Evolutionary conservation across 768 basidiomycete species (phyloP), one percentile per base, ranked within the genome.

Genomic region (Clitopilus passeckerianus): DNA sequence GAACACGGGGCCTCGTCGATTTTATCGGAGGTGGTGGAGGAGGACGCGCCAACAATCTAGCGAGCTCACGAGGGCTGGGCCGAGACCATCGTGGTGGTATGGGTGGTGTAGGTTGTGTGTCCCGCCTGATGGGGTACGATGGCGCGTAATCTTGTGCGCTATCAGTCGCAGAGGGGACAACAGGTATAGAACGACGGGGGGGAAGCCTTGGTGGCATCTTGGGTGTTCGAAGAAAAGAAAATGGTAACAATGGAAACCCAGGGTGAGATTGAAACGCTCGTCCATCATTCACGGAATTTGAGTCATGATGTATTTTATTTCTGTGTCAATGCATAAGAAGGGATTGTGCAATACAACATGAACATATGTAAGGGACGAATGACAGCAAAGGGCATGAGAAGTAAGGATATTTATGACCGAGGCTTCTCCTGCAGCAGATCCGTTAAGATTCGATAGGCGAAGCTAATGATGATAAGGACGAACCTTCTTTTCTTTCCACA

Each of bases 401-500:
- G 27, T n/a, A 33, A 1, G 24, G 27, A 33, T 30, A 57, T 66
- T 75, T 73, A 80, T 74, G 79, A 79, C 67, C 89, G 82, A 62
- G 89, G 89, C 78, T 90, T 90, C 75, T 90, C 89, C 89, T 89
- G 66, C 61, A 57, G 54, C 58, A 30, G 43, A 53, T 1, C 34
- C 34, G 53, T 27, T 35, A 14, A 53, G 24, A 30, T 14, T 2
- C 35, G 18, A 12, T 53, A 53, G 16, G 22, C 15, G 56, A 52
- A n/a, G n/a, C 22, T 53, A 41, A 44, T 4, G n/a, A 56, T 30
- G 18, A 18, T 9, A 18, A 27, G 14, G 23, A 77, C 85, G 52
- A 59, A 89, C 93, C 90, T 98, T 98, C 85, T 98, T 98, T 85
- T 98, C 95, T 75, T 96, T 97, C 95, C 95, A 97, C 69, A 97